These are phyloP conservation scores for Fusarium mundagurra DNA, from an alignment of 2,329 filamentous ascomycete species.

Conservation along the genomic window DNA sequence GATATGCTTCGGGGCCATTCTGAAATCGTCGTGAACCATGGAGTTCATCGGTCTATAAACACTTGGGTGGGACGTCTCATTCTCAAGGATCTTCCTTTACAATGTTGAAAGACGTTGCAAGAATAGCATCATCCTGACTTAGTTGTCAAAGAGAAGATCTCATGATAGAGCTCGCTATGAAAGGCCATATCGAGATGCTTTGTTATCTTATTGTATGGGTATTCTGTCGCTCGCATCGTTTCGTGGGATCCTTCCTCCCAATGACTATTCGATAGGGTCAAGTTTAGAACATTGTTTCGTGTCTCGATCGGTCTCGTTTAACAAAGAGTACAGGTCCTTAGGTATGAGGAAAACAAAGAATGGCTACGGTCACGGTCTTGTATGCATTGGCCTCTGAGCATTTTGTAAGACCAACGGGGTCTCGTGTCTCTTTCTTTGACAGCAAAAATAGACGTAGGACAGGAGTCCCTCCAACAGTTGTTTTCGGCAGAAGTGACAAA, in stretches of 20 bases:
- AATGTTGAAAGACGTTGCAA: background rate
- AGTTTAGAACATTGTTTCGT: background rate
- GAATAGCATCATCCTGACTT: constrained; percentile 17
- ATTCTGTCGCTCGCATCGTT: background rate
- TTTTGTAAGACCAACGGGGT: background rate
- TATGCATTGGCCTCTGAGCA: constrained; percentile 6
- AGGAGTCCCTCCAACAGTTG: background rate
- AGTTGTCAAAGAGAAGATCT: constrained; percentile 21
- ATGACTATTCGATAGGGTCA: background rate
- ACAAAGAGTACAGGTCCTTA: constrained; percentile 11
- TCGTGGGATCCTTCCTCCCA: background rate
- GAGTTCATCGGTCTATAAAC: constrained; percentile 1
- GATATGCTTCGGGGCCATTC: constrained; percentile 5
- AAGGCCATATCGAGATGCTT: background rate
- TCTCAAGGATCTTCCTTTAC: background rate
- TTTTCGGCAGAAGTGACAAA: background rate
- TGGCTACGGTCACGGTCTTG: background rate
- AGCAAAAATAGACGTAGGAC: constrained; percentile 19
- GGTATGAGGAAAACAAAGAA: constrained; percentile 15
- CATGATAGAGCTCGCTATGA: background rate
- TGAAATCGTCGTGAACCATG: background rate
- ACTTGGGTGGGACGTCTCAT: background rate
- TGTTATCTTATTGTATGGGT: constrained; percentile 2
- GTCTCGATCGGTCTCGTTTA: background rate
- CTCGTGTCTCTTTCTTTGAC: constrained; percentile 30